phyloP scores from a whole-genome alignment of 2,329 filamentous ascomycete species.

The Chaetomium sp. region DNA sequence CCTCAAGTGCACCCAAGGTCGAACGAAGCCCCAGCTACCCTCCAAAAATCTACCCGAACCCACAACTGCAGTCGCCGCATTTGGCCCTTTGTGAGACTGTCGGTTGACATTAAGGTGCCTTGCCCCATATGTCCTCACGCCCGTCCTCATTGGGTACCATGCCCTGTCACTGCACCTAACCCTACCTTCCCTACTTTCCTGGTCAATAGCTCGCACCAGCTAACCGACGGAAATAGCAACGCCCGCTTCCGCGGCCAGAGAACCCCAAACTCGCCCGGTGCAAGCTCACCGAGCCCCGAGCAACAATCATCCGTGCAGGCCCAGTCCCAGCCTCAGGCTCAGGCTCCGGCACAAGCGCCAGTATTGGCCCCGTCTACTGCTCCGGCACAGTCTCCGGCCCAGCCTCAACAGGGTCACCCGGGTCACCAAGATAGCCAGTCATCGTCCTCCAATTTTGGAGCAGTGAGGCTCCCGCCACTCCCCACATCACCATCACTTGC shows the following conservation, averaged over 20 bases:
- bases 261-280: conserved; percentile 22
- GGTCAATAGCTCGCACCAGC: conserved; percentile 1
- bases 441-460: conserved; percentile 34
- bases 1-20: too few relatives aligned
- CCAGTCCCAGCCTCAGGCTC: conserved; percentile 11
- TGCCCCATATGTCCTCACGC: too few relatives aligned
- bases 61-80: conserved; percentile 2
- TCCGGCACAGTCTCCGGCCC: conserved; percentile 11
- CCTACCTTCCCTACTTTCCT: neutral
- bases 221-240: conserved; percentile 17
- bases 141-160: neutral
- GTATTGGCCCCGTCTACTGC: too few relatives aligned
- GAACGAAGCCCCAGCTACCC: neutral
- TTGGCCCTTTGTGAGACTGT: neutral
- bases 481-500: conserved; percentile 58
- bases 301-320: conserved; percentile 10
- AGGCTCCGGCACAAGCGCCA: conserved; percentile 24
- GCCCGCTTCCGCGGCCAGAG: conserved; percentile 25
- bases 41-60: neutral
- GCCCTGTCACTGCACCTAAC: neutral
- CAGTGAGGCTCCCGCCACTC: conserved; percentile 55
- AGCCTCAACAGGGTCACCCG: conserved; percentile 41
- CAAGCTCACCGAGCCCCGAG: conserved; percentile 15
- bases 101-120: too few relatives aligned
- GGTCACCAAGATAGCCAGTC: conserved; percentile 45